A percentile compares a stretch with the other conserved stretches of the same genome.
Conservation (phyloP, 257 asterid species). For the Solanum bulbocastanum region DNA sequence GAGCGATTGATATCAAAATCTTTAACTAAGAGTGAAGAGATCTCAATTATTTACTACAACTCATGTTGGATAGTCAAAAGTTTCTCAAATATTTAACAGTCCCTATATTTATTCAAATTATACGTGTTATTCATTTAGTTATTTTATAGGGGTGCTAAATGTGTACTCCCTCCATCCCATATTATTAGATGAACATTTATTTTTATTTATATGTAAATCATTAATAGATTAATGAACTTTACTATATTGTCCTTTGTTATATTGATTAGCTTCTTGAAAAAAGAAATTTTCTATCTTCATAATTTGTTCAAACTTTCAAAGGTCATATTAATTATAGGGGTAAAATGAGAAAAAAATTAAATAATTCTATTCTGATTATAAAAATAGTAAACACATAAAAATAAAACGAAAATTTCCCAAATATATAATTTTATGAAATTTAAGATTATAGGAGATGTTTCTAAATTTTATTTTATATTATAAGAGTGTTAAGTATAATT, state of each 20-base stretch:
- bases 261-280: neutral
- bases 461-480: neutral
- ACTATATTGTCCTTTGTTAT: too few relatives aligned
- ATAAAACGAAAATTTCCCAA: neutral
- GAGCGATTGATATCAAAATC: rapidly evolving
- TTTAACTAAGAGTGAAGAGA: neutral
- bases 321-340: too few relatives aligned
- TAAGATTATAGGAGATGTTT: neutral
- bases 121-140: neutral
- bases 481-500: neutral
- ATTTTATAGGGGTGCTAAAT: neutral
- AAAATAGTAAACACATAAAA: neutral
- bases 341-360: neutral
- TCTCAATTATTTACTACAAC: neutral
- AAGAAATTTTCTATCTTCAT: too few relatives aligned
- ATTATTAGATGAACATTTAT: neutral
- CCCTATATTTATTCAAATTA: neutral
- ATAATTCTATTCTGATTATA: neutral
- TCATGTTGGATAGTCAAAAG: neutral
- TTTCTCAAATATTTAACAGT: neutral
- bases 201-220: too few relatives aligned
- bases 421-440: neutral
- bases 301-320: neutral
- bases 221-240: neutral
- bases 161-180: neutral